Evolutionary conservation across 2,329 filamentous ascomycete species (phyloP).

Genomic region (Fusarium caatingaense): DNA sequence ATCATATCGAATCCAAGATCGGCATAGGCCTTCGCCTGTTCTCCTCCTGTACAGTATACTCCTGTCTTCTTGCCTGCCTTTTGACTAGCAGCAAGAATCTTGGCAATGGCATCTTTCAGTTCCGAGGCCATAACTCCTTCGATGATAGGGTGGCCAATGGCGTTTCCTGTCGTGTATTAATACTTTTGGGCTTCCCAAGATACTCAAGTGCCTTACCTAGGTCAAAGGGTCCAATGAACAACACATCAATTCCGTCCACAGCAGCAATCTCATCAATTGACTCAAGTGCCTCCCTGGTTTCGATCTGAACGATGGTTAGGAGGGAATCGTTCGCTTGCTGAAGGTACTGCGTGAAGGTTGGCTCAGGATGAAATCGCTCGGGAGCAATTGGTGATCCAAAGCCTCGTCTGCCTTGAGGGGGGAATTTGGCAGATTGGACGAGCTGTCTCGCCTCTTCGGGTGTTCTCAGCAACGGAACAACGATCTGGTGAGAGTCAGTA

Average conservation of each 20-base stretch:
- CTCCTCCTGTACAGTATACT: constrained; percentile 67
- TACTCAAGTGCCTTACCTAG: constrained; percentile 56
- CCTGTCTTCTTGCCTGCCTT: constrained; percentile 75
- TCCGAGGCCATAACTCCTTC: constrained; percentile 69
- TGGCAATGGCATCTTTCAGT: constrained; percentile 68
- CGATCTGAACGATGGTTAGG: constrained; percentile 75
- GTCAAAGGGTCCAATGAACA: constrained; percentile 76
- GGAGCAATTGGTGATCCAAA: constrained; percentile 62
- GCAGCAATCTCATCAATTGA: constrained; percentile 71
- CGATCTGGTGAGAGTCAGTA: constrained; percentile 50
- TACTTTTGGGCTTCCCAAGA: neutral
- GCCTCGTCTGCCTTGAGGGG: constrained; percentile 60
- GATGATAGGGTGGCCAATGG: constrained; percentile 71
- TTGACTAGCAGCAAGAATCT: constrained; percentile 66
- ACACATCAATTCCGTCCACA: constrained; percentile 68
- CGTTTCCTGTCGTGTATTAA: constrained; percentile 58
- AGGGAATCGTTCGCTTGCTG: constrained; percentile 63
- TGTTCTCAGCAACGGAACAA: constrained; percentile 59
- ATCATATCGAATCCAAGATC: constrained; percentile 72
- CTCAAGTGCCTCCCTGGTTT: constrained; percentile 71
- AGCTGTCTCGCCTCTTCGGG: constrained; percentile 59
- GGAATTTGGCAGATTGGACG: constrained; percentile 63
- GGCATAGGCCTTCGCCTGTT: constrained; percentile 65
- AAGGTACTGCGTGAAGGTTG: constrained; percentile 61
- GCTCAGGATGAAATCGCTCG: constrained; percentile 56